Evolutionary conservation across 2,329 filamentous ascomycete genomes (phyloP), one percentile per base, ranked within the genome.

Genomic region (Ascochyta pisi): DNA sequence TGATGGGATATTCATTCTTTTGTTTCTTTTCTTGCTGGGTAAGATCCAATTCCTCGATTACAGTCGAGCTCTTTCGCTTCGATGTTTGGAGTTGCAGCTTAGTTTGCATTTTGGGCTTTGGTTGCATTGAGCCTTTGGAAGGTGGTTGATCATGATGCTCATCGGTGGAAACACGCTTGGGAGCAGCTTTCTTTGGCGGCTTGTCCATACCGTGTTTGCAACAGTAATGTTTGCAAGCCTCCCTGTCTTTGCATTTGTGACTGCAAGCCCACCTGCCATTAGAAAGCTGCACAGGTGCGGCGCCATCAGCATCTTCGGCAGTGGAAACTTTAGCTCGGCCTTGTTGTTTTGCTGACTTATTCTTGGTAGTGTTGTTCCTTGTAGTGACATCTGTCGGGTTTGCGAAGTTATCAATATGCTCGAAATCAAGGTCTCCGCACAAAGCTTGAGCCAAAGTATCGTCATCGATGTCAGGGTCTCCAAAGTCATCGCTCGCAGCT

Each of bases 191-290:
- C 64, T 83, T 83, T 6, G 75, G 78, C 54, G 85, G 87, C 59
- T 86, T 90, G 33, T 90, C 85, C 16, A 90, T 68, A 0, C 90
- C 90, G 57, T 90, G 86, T 23, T 82, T 83, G 66, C 90, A 94
- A 66, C 90, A 94, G 33, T 83, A 74, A 65, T 94, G 90, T 63
- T 86, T 90, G 73, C 90, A 93, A 9, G 69, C 75, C 35, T 71
- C 77, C 63, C 84, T 86, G 62, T 88, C 79, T 64, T 83, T 86
- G 76, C 90, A 93, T 16, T 74, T 74, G 67, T 94, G 90, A 54
- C 89, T 89, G 74, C 90, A 94, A 33, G 83, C 82, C 86, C 88
- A 93, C 66, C 83, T 90, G 0, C 89, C 90, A 66, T 90, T 93
- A 0, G 80, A 74, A 58, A 92, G 81, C 63, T 81, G 82, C 1